Evolutionary conservation across 75 land plant genomes (phyloP), one percentile per base, ranked within the genome.

Genomic region (Ceratopteris richardii): DNA sequence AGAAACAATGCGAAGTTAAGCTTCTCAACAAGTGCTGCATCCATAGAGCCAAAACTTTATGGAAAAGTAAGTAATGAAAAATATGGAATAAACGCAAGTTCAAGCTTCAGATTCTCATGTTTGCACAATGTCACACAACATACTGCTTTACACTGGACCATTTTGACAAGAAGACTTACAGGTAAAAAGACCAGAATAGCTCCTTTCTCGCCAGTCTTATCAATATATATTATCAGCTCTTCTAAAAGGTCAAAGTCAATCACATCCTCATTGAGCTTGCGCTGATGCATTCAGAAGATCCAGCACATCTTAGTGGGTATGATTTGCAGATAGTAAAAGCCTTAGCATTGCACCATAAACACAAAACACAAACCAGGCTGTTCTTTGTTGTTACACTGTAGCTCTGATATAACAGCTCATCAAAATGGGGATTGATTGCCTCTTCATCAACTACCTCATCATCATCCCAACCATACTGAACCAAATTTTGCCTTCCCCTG

Each of bases 161-260:
- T n/a, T n/a, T n/a, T n/a, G n/a, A 6, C 26, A 23, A 57, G 57
- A 18, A 53, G 24, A 31, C 82, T 71, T 74, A 90, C 96, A 28
- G 97, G 97, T 28, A 91, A 64, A 63, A 91, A 91, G 7, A 91
- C 74, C 30, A 91, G 77, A 63, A 91, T 81, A 54, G 97, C 93
- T 43, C 97, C 97, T 60, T 62, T 64, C 44, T 70, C 72, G 58
- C 64, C 80, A 30, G 66, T 66, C 51, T 83, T 76, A 73, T 91
- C 91, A 65, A 91, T 73, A 58, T 84, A 71, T 40, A 75, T 74
- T 7, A 91, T 68, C 54, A 91, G 58, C 66, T 91, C 93, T 62
- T 91, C 97, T 41, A 91, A 77, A 37, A 91, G 73, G 56, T 91
- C 97, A 79, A 81, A 87, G 63, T 91, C 97, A 68, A 91, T 87